Conservation (phyloP, 2,329 filamentous ascomycete species). For the Cordyceps farinosa region DNA sequence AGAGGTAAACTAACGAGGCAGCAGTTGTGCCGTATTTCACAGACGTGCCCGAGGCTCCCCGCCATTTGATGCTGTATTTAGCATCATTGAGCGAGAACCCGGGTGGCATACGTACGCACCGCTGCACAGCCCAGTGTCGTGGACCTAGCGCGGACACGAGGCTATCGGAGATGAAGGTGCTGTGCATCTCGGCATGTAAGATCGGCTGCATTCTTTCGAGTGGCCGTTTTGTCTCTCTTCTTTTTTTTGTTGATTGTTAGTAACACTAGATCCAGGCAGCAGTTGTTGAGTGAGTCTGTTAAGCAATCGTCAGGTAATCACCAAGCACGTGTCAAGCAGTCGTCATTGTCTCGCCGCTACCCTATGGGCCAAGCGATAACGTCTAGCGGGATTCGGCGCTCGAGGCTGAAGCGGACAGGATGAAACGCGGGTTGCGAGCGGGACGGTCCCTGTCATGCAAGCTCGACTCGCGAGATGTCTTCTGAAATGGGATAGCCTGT, state of each 20-base stretch:
- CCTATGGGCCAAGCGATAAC: background rate
- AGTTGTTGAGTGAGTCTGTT: background rate
- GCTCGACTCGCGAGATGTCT: conserved; percentile 5
- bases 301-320: background rate
- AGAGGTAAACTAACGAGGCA: background rate
- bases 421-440: background rate
- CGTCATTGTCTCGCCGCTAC: background rate
- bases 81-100: background rate
- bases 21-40: background rate
- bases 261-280: background rate
- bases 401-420: background rate
- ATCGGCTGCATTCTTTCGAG: background rate
- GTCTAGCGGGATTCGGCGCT: background rate
- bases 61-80: background rate
- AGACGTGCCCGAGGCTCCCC: background rate
- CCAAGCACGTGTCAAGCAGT: background rate
- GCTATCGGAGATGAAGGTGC: background rate
- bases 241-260: too few species aligned
- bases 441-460: background rate
- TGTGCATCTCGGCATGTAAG: background rate
- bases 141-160: background rate
- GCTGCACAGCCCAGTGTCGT: background rate
- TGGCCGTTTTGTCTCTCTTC: too few species aligned
- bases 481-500: background rate
- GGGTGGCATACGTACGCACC: background rate